phyloP scores from a whole-genome alignment of 108 stramenopile genomes.

The Skeletonema menzelii region DNA sequence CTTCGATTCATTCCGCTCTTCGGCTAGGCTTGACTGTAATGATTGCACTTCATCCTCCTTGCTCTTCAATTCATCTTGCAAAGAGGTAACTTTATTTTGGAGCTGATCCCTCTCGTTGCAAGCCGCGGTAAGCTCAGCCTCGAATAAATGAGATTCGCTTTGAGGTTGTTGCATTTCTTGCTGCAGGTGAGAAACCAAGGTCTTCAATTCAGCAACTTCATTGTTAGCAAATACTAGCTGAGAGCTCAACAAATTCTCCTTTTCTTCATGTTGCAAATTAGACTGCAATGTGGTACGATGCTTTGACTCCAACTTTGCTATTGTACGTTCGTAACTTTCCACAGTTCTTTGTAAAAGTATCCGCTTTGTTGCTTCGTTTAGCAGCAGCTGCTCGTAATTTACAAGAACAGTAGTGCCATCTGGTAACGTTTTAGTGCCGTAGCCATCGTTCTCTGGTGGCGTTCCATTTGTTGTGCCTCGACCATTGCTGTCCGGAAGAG shows the following conservation, averaged over 20 bases:
- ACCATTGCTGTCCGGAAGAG: constrained; percentile 31
- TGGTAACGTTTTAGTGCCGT: constrained; percentile 42
- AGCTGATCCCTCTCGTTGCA: constrained; percentile 20
- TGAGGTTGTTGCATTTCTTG: constrained; percentile 17
- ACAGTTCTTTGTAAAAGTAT: constrained; percentile 65
- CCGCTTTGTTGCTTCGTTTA: constrained; percentile 66
- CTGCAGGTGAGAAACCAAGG: constrained; percentile 17
- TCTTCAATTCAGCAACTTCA: constrained; percentile 24
- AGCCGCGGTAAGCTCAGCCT: constrained; percentile 25
- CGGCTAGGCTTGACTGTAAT: constrained; percentile 5
- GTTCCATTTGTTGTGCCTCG: constrained; percentile 28
- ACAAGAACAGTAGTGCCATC: constrained; percentile 56
- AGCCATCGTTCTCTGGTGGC: constrained; percentile 35
- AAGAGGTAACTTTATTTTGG: constrained; percentile 11
- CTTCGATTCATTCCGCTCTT: constrained; percentile 1
- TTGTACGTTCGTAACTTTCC: constrained; percentile 32
- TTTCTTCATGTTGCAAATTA: constrained; percentile 22
- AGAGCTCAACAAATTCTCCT: neutral
- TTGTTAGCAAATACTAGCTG: constrained; percentile 9
- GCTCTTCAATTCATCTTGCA: constrained; percentile 13
- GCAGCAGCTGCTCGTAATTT: constrained; percentile 62
- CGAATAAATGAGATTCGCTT: constrained; percentile 24
- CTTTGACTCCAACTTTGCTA: constrained; percentile 11
- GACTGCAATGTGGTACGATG: constrained; percentile 9
- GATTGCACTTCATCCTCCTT: constrained; percentile 6